phyloP scores from a whole-genome alignment of 495 filamentous ascomycete species.

The Neurospora sp. region DNA sequence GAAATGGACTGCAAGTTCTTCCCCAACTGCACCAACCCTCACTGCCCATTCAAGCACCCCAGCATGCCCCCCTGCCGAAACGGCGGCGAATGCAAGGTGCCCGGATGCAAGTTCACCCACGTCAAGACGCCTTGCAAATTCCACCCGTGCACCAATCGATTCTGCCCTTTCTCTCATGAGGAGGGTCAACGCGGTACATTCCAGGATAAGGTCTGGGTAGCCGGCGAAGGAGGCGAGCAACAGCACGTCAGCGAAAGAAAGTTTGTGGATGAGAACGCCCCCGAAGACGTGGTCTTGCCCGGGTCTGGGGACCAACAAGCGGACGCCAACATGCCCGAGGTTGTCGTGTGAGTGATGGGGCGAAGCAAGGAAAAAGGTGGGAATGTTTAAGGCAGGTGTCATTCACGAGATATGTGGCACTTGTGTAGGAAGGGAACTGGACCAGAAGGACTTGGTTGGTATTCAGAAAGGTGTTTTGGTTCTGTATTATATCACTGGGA shows the following conservation, averaged over 20 bases:
- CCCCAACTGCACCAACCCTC: slow-evolving; percentile 81
- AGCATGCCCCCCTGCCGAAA: slow-evolving; percentile 74
- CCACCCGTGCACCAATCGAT: slow-evolving; percentile 78
- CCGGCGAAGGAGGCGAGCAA: slow-evolving; percentile 39
- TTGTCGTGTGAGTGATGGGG: slow-evolving; percentile 14
- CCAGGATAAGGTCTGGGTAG: slow-evolving; percentile 85
- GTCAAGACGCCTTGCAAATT: slow-evolving; percentile 74
- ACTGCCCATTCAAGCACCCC: slow-evolving; percentile 83
- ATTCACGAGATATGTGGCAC: background rate
- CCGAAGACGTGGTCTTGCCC: slow-evolving; percentile 74
- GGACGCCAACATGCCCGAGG: slow-evolving; percentile 14
- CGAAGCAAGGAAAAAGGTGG: background rate
- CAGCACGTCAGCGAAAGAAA: slow-evolving; percentile 81
- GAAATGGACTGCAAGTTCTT: slow-evolving; percentile 90
- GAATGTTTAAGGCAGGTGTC: background rate
- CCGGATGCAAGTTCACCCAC: slow-evolving; percentile 87
- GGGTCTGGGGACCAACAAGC: slow-evolving; percentile 28
- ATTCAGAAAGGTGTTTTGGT: slow-evolving; percentile 3
- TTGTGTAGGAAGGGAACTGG: background rate
- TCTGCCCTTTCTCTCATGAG: slow-evolving; percentile 80
- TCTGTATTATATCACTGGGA: slow-evolving; percentile 19
- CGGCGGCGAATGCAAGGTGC: slow-evolving; percentile 76
- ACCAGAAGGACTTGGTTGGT: slow-evolving; percentile 1
- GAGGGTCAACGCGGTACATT: slow-evolving; percentile 80
- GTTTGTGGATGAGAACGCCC: slow-evolving; percentile 60